These are phyloP conservation scores for Kernera saxatilis DNA, from an alignment of 345 rosid genomes.

Conservation along the genomic window DNA sequence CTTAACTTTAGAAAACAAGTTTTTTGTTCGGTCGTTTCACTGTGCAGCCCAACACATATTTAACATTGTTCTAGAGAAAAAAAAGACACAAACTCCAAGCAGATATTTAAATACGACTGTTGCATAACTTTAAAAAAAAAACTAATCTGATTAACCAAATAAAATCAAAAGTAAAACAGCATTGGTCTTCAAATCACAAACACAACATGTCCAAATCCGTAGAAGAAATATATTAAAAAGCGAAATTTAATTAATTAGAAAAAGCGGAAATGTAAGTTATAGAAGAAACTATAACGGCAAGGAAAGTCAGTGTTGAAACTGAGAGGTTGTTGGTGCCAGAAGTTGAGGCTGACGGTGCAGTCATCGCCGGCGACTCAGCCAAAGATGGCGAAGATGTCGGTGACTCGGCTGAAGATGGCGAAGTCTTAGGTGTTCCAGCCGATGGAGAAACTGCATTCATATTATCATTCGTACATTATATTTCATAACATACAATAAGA, in stretches of 20 bases:
- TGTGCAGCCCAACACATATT: background rate
- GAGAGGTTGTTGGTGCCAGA: constrained; percentile 8
- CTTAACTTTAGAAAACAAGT: no score
- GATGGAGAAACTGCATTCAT: constrained; percentile 24
- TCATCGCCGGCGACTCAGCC: background rate
- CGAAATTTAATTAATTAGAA: background rate
- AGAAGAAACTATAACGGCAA: background rate
- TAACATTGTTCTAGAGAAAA: background rate
- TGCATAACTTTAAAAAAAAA: background rate
- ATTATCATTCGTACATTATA: background rate
- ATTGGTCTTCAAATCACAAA: background rate
- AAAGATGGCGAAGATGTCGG: background rate
- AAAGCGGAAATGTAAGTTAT: background rate
- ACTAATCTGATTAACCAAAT: background rate
- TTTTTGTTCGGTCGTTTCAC: no score
- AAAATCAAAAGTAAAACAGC: background rate
- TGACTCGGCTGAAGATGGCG: constrained; percentile 8
- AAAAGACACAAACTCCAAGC: background rate
- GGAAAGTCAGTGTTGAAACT: background rate
- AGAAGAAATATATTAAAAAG: background rate
- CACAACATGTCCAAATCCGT: background rate
- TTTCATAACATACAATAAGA: background rate
- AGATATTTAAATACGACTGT: background rate
- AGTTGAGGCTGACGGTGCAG: constrained; percentile 2
- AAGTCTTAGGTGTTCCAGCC: background rate